A percentile compares a stretch with the other conserved stretches of the same genome.
These are phyloP conservation scores for Coleophoma eucalyptorum DNA, from an alignment of 2,329 filamentous ascomycete genomes.

Conservation along the genomic window DNA sequence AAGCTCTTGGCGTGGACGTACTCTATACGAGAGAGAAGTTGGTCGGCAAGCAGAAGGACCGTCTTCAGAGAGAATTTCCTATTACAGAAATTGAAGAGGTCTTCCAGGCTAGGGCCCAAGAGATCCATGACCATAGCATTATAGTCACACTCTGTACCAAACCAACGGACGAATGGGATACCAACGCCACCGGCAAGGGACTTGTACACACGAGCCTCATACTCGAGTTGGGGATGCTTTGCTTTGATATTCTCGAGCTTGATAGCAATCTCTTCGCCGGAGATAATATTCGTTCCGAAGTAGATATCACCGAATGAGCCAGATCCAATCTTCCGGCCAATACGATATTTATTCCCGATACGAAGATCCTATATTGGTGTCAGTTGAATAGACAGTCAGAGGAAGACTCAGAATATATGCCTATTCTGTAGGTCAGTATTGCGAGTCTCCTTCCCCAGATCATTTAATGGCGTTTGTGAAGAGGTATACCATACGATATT, in stretches of 20 bases:
- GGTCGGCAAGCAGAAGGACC: slow-evolving; percentile 90
- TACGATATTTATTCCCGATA: slow-evolving; percentile 99
- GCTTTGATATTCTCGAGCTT: slow-evolving; percentile 99
- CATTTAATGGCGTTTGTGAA: too few relatives aligned
- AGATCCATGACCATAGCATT: slow-evolving; percentile 99
- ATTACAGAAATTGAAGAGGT: slow-evolving; percentile 99
- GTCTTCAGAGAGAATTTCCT: slow-evolving; percentile 99
- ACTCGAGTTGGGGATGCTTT: slow-evolving; percentile 98
- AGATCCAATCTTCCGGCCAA: slow-evolving; percentile 97
- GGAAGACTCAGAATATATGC: too few relatives aligned
- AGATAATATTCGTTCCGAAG: slow-evolving; percentile 98
- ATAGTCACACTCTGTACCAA: slow-evolving; percentile 99
- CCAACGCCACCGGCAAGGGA: slow-evolving; percentile 92
- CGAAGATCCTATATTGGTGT: slow-evolving; percentile 96
- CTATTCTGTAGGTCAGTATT: too few relatives aligned
- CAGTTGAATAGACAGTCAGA: too few relatives aligned
- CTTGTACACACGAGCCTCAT: slow-evolving; percentile 93
- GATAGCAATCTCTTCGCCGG: slow-evolving; percentile 98
- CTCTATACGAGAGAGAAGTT: slow-evolving; percentile 98
- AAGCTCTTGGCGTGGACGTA: slow-evolving; percentile 99
- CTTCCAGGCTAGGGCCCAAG: slow-evolving; percentile 90
- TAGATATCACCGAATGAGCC: slow-evolving; percentile 99
- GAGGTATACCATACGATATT: too few relatives aligned
- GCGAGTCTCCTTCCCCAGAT: too few relatives aligned
- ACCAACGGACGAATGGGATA: slow-evolving; percentile 99